phyloP scores from a whole-genome alignment of 345 rosid species.

The Eucalyptus sp. region DNA sequence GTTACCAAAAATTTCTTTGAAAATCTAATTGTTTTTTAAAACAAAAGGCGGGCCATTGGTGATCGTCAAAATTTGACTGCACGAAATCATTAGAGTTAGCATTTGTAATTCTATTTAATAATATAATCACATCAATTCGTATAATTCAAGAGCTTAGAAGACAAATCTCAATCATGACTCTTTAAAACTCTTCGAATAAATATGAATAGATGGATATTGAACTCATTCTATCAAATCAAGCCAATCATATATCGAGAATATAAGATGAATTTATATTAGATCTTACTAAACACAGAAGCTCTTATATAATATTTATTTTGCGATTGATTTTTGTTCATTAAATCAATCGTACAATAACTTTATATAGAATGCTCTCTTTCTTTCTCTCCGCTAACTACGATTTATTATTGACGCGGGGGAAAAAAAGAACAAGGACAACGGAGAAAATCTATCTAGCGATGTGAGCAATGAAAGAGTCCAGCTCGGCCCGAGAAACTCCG shows the following conservation, averaged over 20 bases:
- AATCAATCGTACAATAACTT: background rate
- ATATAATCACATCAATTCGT: background rate
- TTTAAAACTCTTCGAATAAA: background rate
- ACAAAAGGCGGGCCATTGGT: background rate
- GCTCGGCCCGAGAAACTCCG: slow-evolving; percentile 29
- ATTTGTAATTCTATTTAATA: background rate
- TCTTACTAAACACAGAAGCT: background rate
- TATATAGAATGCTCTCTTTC: background rate
- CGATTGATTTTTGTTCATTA: background rate
- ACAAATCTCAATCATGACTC: background rate
- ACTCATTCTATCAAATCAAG: background rate
- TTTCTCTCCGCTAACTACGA: background rate
- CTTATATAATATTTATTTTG: background rate
- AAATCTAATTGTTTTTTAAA: background rate
- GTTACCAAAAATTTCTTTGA: background rate
- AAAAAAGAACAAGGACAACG: background rate
- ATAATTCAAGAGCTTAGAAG: background rate
- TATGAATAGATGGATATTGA: background rate
- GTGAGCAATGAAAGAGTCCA: slow-evolving; percentile 37
- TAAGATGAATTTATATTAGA: background rate
- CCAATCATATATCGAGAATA: too few relatives aligned
- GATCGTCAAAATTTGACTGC: background rate
- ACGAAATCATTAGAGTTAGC: background rate
- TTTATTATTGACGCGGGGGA: background rate
- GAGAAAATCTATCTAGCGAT: slow-evolving; percentile 18